These are phyloP conservation scores for Boletus vinaceobasis DNA, from an alignment of 768 basidiomycete genomes.

Conservation along the genomic window DNA sequence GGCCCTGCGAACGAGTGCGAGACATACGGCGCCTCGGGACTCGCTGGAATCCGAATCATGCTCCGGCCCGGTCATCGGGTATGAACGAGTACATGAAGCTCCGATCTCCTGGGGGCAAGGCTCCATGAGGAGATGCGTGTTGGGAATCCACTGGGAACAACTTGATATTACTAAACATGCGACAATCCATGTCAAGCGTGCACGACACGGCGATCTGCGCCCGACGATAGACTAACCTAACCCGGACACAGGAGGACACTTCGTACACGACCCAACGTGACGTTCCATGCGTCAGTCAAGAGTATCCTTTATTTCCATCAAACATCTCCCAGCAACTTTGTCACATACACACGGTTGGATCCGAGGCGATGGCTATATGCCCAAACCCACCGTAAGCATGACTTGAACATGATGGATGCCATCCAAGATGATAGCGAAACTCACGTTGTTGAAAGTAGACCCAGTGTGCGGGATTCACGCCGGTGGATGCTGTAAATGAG, in stretches of 20 bases:
- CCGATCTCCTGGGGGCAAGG: neutral
- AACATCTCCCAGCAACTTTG: neutral
- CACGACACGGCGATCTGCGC: neutral
- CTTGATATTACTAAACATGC: constrained; percentile 2
- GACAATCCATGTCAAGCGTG: neutral
- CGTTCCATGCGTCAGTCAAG: neutral
- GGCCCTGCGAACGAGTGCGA: neutral
- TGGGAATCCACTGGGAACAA: neutral
- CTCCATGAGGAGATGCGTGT: neutral
- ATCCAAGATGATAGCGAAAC: constrained; percentile 5
- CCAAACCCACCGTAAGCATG: constrained; percentile 5
- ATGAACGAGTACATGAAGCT: neutral
- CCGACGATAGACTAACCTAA: neutral
- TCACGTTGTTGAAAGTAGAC: constrained; percentile 46
- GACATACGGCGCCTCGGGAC: neutral
- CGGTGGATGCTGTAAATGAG: constrained; percentile 38
- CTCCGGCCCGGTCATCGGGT: neutral
- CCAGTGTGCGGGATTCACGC: constrained; percentile 45
- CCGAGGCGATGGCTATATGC: constrained; percentile 28
- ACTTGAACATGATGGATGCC: neutral
- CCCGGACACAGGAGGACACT: neutral
- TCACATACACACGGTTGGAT: constrained; percentile 32
- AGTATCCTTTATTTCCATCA: neutral
- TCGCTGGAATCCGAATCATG: neutral
- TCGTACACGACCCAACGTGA: neutral